Percentiles rank a stretch among this genome's conserved stretches.
These are phyloP conservation scores for Vitis cinerea DNA, from an alignment of 164 flowering plant genomes.

Conservation along the genomic window DNA sequence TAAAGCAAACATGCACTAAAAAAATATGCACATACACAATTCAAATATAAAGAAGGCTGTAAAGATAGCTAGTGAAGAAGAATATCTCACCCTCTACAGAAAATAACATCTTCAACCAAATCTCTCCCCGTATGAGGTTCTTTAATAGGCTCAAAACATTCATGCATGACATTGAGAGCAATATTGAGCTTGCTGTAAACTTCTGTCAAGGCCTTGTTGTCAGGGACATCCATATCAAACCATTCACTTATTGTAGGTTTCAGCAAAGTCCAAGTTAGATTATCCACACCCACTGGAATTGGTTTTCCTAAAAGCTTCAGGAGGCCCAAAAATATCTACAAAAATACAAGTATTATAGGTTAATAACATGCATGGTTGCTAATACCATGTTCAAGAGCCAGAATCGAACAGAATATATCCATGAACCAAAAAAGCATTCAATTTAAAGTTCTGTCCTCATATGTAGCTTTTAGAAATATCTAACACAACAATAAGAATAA, in stretches of 20 bases:
- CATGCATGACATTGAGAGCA: constrained; percentile 66
- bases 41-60: no score
- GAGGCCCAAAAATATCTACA: constrained; percentile 54
- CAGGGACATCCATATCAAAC: constrained; percentile 6
- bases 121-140: constrained; percentile 51
- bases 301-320: constrained; percentile 42
- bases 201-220: constrained; percentile 28
- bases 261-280: constrained; percentile 59
- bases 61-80: neutral
- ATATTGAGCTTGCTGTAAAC: constrained; percentile 47
- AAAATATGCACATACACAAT: no score
- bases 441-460: no score
- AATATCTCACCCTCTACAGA: constrained; percentile 41
- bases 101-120: constrained; percentile 58
- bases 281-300: constrained; percentile 32
- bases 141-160: constrained; percentile 58
- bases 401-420: no score
- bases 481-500: no score
- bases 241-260: constrained; percentile 26
- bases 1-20: no score
- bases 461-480: no score
- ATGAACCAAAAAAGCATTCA: no score
- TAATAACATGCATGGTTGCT: no score
- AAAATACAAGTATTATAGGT: neutral
- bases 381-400: no score